Percentiles rank a stretch among this genome's conserved stretches.
phyloP scores from a whole-genome alignment of 1,284 basidiomycete species.

The Wallemia hederae region DNA sequence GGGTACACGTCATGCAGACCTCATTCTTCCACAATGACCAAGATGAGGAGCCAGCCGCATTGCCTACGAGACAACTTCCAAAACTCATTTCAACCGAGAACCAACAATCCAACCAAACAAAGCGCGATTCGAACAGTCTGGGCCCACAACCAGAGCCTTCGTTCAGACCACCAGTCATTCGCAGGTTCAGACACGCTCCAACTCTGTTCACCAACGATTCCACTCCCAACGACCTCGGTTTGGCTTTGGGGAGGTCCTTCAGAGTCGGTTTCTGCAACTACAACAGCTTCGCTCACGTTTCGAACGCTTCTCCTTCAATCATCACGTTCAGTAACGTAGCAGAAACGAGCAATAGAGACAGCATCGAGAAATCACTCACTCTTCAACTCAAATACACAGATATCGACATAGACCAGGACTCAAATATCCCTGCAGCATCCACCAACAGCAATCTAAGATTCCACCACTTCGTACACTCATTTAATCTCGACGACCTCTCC shows the following conservation, averaged over 20 bases:
- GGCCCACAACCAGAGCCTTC: background rate
- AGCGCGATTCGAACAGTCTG: background rate
- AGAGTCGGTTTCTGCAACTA: slow-evolving; percentile 68
- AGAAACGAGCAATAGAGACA: background rate
- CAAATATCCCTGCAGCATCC: slow-evolving; percentile 28
- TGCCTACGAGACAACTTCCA: background rate
- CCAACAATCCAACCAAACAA: background rate
- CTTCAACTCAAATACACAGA: slow-evolving; percentile 49
- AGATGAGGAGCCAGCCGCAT: slow-evolving; percentile 9
- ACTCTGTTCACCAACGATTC: slow-evolving; percentile 1
- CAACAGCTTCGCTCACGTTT: slow-evolving; percentile 45
- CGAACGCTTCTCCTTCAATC: slow-evolving; percentile 15
- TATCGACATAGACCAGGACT: slow-evolving; percentile 26
- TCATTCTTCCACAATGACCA: slow-evolving; percentile 34
- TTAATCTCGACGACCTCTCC: slow-evolving; percentile 39
- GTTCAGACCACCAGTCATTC: background rate
- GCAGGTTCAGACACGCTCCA: background rate
- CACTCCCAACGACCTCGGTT: slow-evolving; percentile 18
- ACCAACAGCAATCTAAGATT: slow-evolving; percentile 37
- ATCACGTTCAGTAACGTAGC: background rate
- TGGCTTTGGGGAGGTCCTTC: slow-evolving; percentile 63
- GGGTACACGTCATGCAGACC: slow-evolving; percentile 71
- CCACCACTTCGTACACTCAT: slow-evolving; percentile 41
- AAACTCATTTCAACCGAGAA: background rate
- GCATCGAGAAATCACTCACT: slow-evolving; percentile 25